These are phyloP conservation scores for Stagonosporopsis rhizophila DNA, from an alignment of 2,329 filamentous ascomycete genomes.

Conservation along the genomic window DNA sequence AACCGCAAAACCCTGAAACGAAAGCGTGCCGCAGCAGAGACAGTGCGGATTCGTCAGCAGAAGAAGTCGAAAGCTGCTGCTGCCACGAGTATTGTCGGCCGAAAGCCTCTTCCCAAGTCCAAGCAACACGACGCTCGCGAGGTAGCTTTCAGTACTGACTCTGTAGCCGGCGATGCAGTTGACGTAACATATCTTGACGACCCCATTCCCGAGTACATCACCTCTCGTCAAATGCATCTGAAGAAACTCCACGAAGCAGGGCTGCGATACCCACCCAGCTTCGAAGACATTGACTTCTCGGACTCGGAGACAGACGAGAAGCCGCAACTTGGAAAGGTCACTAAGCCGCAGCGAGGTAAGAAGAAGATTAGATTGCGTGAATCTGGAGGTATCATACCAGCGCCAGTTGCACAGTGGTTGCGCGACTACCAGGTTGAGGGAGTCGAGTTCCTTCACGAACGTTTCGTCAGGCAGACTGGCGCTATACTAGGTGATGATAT, in stretches of 20 bases:
- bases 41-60: constrained; percentile 57
- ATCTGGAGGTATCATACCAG: constrained; percentile 83
- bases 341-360: constrained; percentile 73
- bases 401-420: constrained; percentile 87
- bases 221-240: constrained; percentile 71
- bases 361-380: constrained; percentile 76
- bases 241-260: constrained; percentile 73
- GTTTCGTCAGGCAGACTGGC: constrained; percentile 90
- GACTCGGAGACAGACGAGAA: constrained; percentile 73
- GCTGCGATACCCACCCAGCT: constrained; percentile 78
- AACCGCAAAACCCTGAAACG: constrained; percentile 63
- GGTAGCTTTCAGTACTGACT: constrained; percentile 31
- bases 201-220: constrained; percentile 75
- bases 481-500: constrained; percentile 95
- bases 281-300: constrained; percentile 76
- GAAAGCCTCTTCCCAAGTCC: constrained; percentile 37
- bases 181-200: constrained; percentile 64
- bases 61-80: constrained; percentile 55
- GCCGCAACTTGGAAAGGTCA: constrained; percentile 67
- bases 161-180: constrained; percentile 52
- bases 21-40: constrained; percentile 59
- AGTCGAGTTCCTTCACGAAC: constrained; percentile 81
- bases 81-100: constrained; percentile 52
- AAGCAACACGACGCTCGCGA: constrained; percentile 18
- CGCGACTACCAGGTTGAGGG: constrained; percentile 91